Base-by-base conservation (phyloP, 2,329 filamentous ascomycete genomes). In the Ascochyta lentis region DNA sequence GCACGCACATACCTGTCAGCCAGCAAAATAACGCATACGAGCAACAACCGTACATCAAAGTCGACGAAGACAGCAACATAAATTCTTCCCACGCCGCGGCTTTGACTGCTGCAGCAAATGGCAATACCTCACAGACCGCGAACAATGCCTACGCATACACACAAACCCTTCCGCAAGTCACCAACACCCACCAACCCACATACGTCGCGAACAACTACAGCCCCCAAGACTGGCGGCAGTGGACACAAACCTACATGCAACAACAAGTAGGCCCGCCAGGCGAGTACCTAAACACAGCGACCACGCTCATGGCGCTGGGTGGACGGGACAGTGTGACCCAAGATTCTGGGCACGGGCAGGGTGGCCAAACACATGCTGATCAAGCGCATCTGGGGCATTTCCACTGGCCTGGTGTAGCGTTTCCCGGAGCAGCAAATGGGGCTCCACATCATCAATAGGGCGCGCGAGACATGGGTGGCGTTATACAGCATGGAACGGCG, bases 211-310 rank as follows among this genome's bases (percentile, higher is more conserved):
- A 73, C 42, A 65, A 56, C 8, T 67, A 64, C 13, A 55, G 60
- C n/a, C 62, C 66, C 5, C 66, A 65, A 26, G 70, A 71, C 43
- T 77, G 74, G 74, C 71, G 64, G 9, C 68, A 74, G 42, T 76
- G 72, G 71, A 67, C 69, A 26, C 63, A 68, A 53, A 68, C 67
- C 8, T 70, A 71, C 37, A 73, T 68, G 59, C 64, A 72, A 50
- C 65, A 65, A 27, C 65, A 63, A 35, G 41, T 61, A 29, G 44
- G 62, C 44, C 64, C 68, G 29, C 59, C 67, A 13, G 65, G 68
- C 29, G 72, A 76, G 24, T 75, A 73, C 46, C 61, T 77, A n/a
- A 74, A 74, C 54, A 73, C 71, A 23, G 75, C 76, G 26, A 76
- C 67, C 23, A 75, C 75, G 1, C 68, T 77, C 27, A 75, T 78